A percentile compares a stretch with the other conserved stretches of the same genome.
Conservation (phyloP, 768 basidiomycete species). For the Cantharellus anzutake region DNA sequence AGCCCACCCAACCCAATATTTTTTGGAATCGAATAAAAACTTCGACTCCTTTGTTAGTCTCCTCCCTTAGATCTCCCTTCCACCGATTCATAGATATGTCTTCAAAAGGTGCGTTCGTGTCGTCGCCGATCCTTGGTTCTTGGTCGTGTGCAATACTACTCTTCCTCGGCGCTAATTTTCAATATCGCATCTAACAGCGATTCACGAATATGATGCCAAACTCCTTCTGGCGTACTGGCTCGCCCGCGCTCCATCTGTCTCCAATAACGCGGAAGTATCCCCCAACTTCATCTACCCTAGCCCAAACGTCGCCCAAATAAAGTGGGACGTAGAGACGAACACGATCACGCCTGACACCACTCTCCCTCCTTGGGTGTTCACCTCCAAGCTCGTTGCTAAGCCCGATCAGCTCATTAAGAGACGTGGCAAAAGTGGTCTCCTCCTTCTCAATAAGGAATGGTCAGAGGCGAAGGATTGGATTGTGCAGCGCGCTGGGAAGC, state of each 20-base stretch:
- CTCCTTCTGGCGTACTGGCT: constrained; percentile 96
- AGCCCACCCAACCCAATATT: too few relatives aligned
- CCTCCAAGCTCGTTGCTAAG: constrained; percentile 80
- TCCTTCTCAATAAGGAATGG: constrained; percentile 88
- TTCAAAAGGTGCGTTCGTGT: constrained; percentile 7
- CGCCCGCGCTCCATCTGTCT: constrained; percentile 66
- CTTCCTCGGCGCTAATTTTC: neutral
- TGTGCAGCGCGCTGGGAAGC: constrained; percentile 71
- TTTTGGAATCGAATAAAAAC: too few relatives aligned
- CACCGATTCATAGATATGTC: constrained; percentile 1
- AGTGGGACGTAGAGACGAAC: constrained; percentile 59
- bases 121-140: neutral
- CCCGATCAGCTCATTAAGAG: constrained; percentile 99
- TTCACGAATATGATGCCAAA: constrained; percentile 98
- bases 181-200: constrained; percentile 27
- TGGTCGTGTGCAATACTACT: neutral
- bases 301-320: constrained; percentile 62
- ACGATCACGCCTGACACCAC: constrained; percentile 37
- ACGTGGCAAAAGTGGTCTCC: constrained; percentile 91
- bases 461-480: constrained; percentile 80
- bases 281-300: constrained; percentile 45
- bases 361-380: constrained; percentile 67
- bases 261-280: constrained; percentile 33
- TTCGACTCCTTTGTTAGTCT: too few relatives aligned
- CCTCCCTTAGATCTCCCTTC: too few relatives aligned